Evolutionary conservation across 2,329 filamentous ascomycete species (phyloP).

Genomic region (Lecanoromycetidae sp.): DNA sequence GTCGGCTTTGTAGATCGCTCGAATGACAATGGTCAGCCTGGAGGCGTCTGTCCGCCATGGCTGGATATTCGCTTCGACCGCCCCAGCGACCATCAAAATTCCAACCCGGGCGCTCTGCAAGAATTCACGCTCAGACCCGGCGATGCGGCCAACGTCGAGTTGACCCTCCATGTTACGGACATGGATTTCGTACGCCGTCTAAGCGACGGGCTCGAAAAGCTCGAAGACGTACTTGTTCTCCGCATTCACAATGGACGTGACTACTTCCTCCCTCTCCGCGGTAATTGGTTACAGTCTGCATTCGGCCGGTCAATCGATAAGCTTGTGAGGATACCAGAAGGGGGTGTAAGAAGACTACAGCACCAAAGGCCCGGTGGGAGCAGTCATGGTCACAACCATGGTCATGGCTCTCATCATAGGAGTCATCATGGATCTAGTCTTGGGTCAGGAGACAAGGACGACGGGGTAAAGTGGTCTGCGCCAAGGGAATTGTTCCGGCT

Average conservation of each 20-base stretch:
- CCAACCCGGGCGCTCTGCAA: constrained; percentile 22
- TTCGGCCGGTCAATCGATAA: constrained; percentile 82
- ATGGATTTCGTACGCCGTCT: constrained; percentile 53
- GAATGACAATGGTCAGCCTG: constrained; percentile 34
- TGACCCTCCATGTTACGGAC: constrained; percentile 56
- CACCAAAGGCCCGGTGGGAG: constrained; percentile 35
- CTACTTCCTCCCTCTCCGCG: constrained; percentile 76
- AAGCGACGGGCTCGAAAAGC: constrained; percentile 51
- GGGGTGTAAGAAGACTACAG: constrained; percentile 61
- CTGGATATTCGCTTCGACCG: constrained; percentile 53
- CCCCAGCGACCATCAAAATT: constrained; percentile 21
- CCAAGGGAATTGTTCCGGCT: constrained; percentile 82
- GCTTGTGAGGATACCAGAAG: constrained; percentile 70
- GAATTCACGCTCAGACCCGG: constrained; percentile 68
- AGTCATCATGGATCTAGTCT: neutral
- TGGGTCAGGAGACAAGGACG: neutral
- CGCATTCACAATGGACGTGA: constrained; percentile 75
- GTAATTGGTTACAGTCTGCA: constrained; percentile 65
- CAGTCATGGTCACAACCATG: too few relatives aligned
- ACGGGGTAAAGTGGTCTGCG: constrained; percentile 52
- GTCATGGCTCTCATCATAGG: too few relatives aligned
- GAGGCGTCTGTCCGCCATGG: constrained; percentile 48
- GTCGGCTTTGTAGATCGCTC: constrained; percentile 71
- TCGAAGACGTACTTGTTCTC: constrained; percentile 83
- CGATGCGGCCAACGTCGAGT: constrained; percentile 59